Evolutionary conservation across 176 grass and related monocot species (phyloP).

Genomic region (Ampelocalamus luodianensis): DNA sequence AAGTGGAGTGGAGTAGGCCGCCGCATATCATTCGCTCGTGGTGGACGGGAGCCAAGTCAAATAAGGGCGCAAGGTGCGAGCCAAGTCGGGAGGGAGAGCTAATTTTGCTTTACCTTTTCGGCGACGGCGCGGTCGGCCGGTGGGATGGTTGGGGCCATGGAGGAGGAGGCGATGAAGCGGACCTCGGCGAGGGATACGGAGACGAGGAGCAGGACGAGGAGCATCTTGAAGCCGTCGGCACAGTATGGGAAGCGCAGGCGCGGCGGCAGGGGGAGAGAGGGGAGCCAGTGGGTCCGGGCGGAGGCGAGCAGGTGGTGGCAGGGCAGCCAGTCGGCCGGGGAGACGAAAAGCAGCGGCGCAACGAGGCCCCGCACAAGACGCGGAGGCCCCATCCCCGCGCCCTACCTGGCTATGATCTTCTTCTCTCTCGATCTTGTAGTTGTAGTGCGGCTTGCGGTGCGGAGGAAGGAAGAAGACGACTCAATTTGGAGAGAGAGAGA

Average conservation of each 20-base stretch:
- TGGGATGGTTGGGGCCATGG: conserved; percentile 58
- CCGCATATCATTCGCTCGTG: too few relatives aligned
- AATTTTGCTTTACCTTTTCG: conserved; percentile 30
- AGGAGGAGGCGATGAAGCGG: conserved; percentile 60
- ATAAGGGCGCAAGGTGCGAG: too few relatives aligned
- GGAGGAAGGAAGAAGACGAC: too few relatives aligned
- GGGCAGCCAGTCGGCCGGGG: conserved; percentile 48
- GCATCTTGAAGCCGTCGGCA: conserved; percentile 51
- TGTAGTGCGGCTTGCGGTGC: too few relatives aligned
- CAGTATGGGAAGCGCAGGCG: conserved; percentile 40
- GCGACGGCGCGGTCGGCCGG: conserved; percentile 52
- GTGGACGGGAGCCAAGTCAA: too few relatives aligned
- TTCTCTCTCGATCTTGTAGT: too few relatives aligned
- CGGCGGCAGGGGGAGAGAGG: not conserved
- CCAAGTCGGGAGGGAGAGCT: too few relatives aligned
- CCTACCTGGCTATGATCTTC: too few relatives aligned
- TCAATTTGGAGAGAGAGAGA: too few relatives aligned
- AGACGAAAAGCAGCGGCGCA: not conserved
- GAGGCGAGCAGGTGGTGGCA: conserved; percentile 49
- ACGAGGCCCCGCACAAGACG: conserved; percentile 46
- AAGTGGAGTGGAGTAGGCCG: too few relatives aligned
- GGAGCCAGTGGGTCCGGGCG: conserved; percentile 30
- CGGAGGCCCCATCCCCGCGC: not conserved
- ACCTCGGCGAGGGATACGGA: conserved; percentile 54
- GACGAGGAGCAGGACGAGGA: conserved; percentile 52